phyloP scores from a whole-genome alignment of 441 rosid genomes.

The Croton setiger region DNA sequence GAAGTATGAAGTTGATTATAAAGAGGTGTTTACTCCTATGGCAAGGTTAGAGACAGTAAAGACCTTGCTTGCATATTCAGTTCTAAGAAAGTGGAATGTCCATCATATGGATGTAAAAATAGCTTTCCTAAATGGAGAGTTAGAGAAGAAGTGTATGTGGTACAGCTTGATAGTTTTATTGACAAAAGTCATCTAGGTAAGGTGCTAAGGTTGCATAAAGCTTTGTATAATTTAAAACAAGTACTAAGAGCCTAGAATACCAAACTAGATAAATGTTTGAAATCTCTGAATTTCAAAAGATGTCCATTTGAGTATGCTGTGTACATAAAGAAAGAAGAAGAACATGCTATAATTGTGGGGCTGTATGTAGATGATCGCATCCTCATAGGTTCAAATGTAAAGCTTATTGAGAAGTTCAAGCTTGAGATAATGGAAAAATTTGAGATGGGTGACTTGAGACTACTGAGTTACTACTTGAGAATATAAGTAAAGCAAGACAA shows the following conservation, averaged over 20 bases:
- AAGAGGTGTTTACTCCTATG: not conserved
- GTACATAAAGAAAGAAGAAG: too few species aligned
- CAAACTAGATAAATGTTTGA: not conserved
- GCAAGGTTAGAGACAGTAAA: not conserved
- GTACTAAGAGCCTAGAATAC: not conserved
- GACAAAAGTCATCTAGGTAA: not conserved
- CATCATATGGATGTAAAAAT: constrained; percentile 5
- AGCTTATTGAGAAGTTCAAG: too few species aligned
- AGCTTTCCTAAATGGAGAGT: not conserved
- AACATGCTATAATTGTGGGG: too few species aligned
- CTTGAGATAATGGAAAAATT: too few species aligned
- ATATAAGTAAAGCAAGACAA: too few species aligned
- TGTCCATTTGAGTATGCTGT: too few species aligned
- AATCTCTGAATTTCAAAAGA: too few species aligned
- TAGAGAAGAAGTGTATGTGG: not conserved
- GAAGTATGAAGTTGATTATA: not conserved
- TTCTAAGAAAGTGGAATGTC: not conserved
- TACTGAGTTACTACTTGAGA: too few species aligned
- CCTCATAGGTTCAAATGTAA: too few species aligned
- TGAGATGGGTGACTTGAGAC: too few species aligned
- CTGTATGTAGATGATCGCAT: too few species aligned
- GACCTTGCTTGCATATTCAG: not conserved
- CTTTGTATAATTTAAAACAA: not conserved
- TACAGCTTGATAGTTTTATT: not conserved
- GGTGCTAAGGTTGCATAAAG: not conserved